phyloP scores from a whole-genome alignment of 129 eudicot genomes.

The Silybum marianum region DNA sequence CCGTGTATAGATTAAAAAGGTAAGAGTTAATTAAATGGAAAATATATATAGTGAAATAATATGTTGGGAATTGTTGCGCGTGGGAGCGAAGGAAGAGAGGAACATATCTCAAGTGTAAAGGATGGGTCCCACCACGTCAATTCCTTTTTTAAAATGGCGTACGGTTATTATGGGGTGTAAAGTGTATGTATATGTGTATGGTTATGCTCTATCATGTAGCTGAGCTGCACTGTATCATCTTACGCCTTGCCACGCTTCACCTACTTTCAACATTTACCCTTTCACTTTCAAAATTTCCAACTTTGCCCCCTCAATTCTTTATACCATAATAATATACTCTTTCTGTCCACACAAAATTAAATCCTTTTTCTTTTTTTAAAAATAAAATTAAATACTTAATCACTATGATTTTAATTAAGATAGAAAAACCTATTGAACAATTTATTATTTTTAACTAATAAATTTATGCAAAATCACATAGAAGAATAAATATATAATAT shows the following conservation, averaged over 20 bases:
- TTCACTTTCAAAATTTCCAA: neutral
- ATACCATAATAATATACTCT: no score
- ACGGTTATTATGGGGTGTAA: conserved; percentile 35
- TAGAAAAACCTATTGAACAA: no score
- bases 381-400: no score
- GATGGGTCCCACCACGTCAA: conserved; percentile 28
- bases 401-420: no score
- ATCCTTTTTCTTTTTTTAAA: no score
- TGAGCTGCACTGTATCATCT: conserved; percentile 30
- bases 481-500: no score
- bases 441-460: no score
- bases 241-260: conserved; percentile 52
- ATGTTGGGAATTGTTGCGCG: conserved; percentile 1
- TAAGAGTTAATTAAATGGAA: no score
- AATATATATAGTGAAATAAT: no score
- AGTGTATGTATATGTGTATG: conserved; percentile 33
- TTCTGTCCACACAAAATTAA: no score
- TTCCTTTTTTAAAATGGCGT: conserved; percentile 17
- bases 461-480: no score
- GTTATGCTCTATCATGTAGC: conserved; percentile 25
- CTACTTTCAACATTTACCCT: neutral
- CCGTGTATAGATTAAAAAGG: no score
- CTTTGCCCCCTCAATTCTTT: neutral
- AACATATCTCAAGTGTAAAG: conserved; percentile 14
- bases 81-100: neutral